Evolutionary conservation across 2,329 filamentous ascomycete genomes (phyloP).

Genomic region (Colletotrichum coccodes): DNA sequence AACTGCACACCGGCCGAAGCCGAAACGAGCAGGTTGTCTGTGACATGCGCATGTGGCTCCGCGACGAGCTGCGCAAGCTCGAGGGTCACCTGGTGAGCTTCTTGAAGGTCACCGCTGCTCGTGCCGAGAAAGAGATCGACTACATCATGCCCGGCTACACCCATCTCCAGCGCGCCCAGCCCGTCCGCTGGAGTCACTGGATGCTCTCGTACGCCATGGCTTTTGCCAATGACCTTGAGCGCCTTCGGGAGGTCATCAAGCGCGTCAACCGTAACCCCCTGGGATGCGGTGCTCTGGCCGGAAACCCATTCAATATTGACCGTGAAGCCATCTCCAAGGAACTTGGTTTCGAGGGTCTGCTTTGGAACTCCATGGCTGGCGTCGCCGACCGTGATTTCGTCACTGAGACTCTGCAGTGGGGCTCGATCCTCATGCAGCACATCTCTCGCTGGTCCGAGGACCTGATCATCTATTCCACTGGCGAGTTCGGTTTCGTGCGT

Average conservation of each 20-base stretch:
- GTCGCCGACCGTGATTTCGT: constrained; percentile 86
- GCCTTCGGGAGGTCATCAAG: constrained; percentile 76
- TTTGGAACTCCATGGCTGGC: constrained; percentile 81
- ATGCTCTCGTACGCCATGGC: constrained; percentile 78
- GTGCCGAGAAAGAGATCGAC: constrained; percentile 80
- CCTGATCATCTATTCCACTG: constrained; percentile 82
- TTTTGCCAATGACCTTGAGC: constrained; percentile 80
- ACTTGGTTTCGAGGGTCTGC: constrained; percentile 79
- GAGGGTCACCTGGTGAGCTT: constrained; percentile 76
- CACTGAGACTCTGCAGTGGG: constrained; percentile 84
- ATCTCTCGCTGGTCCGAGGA: constrained; percentile 86
- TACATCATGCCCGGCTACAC: constrained; percentile 90
- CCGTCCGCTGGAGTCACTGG: constrained; percentile 86
- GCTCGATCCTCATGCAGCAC: constrained; percentile 80
- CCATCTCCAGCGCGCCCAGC: constrained; percentile 84
- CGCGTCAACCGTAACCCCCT: constrained; percentile 80
- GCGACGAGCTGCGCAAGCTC: constrained; percentile 77
- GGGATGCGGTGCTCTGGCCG: constrained; percentile 80
- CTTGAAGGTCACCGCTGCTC: constrained; percentile 72
- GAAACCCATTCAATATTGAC: constrained; percentile 86
- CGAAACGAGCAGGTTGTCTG: constrained; percentile 80
- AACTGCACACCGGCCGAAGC: constrained; percentile 77
- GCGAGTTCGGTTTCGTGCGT: constrained; percentile 80
- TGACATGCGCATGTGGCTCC: constrained; percentile 79
- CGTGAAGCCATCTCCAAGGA: constrained; percentile 82